Conservation (phyloP, 805 yeast genomes). For the Kurtzmaniella cleridarum region DNA sequence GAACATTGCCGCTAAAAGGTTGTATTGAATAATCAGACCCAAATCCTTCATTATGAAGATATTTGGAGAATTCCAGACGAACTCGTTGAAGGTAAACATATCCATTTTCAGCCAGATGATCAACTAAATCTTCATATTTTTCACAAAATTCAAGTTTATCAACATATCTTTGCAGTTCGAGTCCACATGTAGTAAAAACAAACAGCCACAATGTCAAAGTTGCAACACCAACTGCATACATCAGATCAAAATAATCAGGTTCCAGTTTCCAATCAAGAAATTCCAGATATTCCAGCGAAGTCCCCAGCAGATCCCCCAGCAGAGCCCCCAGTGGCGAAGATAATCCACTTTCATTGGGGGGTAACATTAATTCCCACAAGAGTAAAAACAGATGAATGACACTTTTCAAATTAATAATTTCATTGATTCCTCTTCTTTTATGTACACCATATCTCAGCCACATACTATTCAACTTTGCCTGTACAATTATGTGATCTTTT, state of each 20-base stretch:
- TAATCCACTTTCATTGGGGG: constrained; percentile 16
- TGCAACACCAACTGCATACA: constrained; percentile 34
- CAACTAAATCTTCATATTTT: constrained; percentile 19
- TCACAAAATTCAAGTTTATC: constrained; percentile 7
- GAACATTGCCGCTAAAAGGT: constrained; percentile 11
- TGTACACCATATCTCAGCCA: constrained; percentile 19
- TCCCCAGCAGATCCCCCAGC: constrained; percentile 1
- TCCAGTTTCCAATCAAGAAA: constrained; percentile 25
- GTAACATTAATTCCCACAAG: constrained; percentile 35
- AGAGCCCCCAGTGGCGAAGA: neutral
- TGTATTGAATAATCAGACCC: constrained; percentile 17
- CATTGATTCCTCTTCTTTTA: constrained; percentile 14
- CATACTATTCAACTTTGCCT: constrained; percentile 25
- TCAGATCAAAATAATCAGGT: constrained; percentile 30
- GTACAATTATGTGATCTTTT: constrained; percentile 31
- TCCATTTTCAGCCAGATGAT: constrained; percentile 31
- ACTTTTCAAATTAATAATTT: constrained; percentile 27
- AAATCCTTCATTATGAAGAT: constrained; percentile 19
- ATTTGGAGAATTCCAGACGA: constrained; percentile 26
- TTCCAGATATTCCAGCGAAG: constrained; percentile 3
- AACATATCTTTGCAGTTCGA: constrained; percentile 20
- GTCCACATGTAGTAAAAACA: constrained; percentile 27
- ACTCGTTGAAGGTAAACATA: constrained; percentile 30
- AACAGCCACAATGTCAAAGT: constrained; percentile 38
- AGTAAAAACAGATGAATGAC: constrained; percentile 35